Evolutionary conservation across 2,329 filamentous ascomycete species (phyloP), one percentile per base, ranked within the genome.

Genomic region (Colletotrichum musae): DNA sequence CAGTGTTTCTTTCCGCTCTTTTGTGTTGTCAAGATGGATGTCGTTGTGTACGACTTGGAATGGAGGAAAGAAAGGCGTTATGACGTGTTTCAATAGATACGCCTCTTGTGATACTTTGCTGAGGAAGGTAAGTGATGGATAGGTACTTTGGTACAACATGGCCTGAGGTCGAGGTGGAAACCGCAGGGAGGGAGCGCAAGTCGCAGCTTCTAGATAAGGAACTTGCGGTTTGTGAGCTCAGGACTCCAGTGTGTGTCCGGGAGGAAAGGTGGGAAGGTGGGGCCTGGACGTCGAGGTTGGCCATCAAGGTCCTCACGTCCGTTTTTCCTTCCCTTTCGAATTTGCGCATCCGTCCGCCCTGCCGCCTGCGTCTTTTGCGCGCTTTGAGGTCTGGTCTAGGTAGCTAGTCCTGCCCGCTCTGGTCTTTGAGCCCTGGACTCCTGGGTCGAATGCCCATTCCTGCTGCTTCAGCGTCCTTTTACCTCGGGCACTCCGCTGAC

Each of bases 291-390:
- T 62, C 32, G 56, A 13, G 26, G 24, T 45, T 50, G 63, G 68
- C 68, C 64, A 70, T 68, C 68, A 68, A 68, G 68, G 68, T 68
- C 48, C 68, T 64, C 64, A 67, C 18, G 45, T 18, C 45, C 16
- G 5, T 18, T 26, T 41, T 56, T 59, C 43, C 32, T 36, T 10
- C 32, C 9, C 28, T 15, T 39, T 24, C 26, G 50, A 50, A 41
- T 57, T 66, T 61, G 56, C 57, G 62, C 57, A 36, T 36, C 24
- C 53, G 16, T 13, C 28, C 39, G 48, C 36, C 36, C 13, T 50
- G 58, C 54, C 32, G 13, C 16, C 26, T 32, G 56, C 50, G 50
- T 47, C 32, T 36, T 36, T 36, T 10, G 32, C 32, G 32, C 32
- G 32, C 32, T 36, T 36, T 36, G 32, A 9, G 32, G 32, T 36